Percentiles rank a stretch among this genome's conserved stretches.
These are phyloP conservation scores for Phanerodontia chrysosporium DNA, from an alignment of 768 basidiomycete genomes.

Conservation along the genomic window DNA sequence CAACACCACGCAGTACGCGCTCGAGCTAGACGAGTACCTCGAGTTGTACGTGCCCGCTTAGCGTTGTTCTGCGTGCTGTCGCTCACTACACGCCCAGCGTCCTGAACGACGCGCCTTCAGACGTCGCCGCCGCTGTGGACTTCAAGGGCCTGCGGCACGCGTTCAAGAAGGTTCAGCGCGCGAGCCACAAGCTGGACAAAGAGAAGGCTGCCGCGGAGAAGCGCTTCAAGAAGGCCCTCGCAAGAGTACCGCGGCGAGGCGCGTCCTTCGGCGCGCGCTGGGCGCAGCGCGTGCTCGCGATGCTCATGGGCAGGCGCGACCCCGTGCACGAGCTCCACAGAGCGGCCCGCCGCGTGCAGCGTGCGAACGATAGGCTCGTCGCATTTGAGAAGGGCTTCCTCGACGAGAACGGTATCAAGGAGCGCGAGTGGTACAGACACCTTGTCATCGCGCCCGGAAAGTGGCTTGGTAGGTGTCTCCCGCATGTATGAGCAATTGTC, in stretches of 20 bases:
- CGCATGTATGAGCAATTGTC: not conserved
- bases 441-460: slow-evolving; percentile 84
- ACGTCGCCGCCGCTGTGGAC: slow-evolving; percentile 13
- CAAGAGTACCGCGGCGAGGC: slow-evolving; percentile 9
- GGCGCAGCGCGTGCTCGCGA: not conserved
- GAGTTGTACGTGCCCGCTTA: slow-evolving; percentile 34
- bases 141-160: slow-evolving; percentile 21
- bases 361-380: slow-evolving; percentile 58
- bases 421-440: slow-evolving; percentile 83
- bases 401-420: slow-evolving; percentile 67
- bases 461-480: slow-evolving; percentile 59
- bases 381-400: slow-evolving; percentile 80
- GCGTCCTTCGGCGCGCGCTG: not conserved
- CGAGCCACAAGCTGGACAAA: slow-evolving; percentile 20
- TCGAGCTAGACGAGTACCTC: slow-evolving; percentile 51
- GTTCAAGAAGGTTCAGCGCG: slow-evolving; percentile 20
- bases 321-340: slow-evolving; percentile 41
- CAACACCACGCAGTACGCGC: slow-evolving; percentile 65
- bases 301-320: slow-evolving; percentile 3
- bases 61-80: no score
- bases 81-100: slow-evolving; percentile 1
- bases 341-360: slow-evolving; percentile 54
- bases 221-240: slow-evolving; percentile 22
- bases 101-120: not conserved
- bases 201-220: slow-evolving; percentile 25